A percentile compares a stretch with the other conserved stretches of the same genome.
Conservation (phyloP, 2,329 filamentous ascomycete species). For the Aspergillus brunneoviolaceus region DNA sequence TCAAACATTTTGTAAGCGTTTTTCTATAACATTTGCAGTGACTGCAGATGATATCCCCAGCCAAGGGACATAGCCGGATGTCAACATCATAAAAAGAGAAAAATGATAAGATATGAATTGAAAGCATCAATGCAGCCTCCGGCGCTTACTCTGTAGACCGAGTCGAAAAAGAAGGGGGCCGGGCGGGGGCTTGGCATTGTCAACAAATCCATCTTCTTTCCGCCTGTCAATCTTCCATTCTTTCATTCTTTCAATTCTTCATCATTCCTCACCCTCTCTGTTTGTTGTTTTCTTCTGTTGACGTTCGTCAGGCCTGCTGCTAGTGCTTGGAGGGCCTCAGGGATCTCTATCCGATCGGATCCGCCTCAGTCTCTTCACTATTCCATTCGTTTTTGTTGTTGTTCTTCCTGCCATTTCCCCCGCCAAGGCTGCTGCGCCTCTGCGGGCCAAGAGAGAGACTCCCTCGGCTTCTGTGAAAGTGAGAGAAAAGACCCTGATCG, state of each 20-base stretch:
- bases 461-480: background rate
- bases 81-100: too few relatives aligned
- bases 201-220: background rate
- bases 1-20: too few relatives aligned
- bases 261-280: background rate
- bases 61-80: too few relatives aligned
- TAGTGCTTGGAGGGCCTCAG: background rate
- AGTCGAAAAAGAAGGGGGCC: background rate
- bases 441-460: background rate
- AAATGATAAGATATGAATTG: too few relatives aligned
- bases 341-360: background rate
- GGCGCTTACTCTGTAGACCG: too few relatives aligned
- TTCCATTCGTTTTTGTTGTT: background rate
- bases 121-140: too few relatives aligned
- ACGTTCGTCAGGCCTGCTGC: too few relatives aligned
- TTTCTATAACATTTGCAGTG: too few relatives aligned
- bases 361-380: background rate
- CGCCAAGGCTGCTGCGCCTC: slow-evolving; percentile 16
- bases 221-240: background rate
- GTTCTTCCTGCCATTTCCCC: background rate
- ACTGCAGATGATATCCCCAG: too few relatives aligned
- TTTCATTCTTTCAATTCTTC: background rate
- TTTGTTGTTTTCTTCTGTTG: background rate
- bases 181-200: background rate
- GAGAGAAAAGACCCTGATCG: background rate